Evolutionary conservation across 2,329 filamentous ascomycete species (phyloP).

Genomic region (Trichoderma sp.): DNA sequence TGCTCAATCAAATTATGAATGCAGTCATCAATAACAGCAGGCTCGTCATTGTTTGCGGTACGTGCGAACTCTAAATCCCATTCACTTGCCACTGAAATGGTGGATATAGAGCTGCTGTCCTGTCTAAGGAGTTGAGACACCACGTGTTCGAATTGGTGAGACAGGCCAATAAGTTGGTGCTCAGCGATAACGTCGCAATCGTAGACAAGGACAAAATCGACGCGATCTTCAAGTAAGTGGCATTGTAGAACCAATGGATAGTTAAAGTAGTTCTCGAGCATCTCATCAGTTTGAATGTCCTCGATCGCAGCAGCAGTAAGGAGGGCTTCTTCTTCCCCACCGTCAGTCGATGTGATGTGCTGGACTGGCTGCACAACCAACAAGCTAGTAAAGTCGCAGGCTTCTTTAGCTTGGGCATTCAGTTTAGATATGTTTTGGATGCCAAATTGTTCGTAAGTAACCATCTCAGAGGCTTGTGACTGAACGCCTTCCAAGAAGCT

Average conservation of each 20-base stretch:
- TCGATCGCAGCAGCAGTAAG: neutral
- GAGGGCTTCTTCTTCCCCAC: neutral
- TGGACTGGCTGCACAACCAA: conserved; percentile 23
- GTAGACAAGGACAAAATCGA: conserved; percentile 10
- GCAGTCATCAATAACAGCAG: conserved; percentile 8
- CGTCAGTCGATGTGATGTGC: conserved; percentile 9
- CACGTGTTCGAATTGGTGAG: conserved; percentile 13
- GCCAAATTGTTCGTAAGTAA: conserved; percentile 24
- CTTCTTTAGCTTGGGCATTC: conserved; percentile 17
- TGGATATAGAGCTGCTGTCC: neutral
- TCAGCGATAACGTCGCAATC: conserved; percentile 13
- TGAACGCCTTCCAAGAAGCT: conserved; percentile 20
- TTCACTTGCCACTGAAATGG: conserved; percentile 8
- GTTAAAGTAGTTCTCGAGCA: conserved; percentile 18
- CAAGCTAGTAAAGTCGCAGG: conserved; percentile 24
- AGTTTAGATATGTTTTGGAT: conserved; percentile 25
- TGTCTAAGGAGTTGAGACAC: conserved; percentile 3
- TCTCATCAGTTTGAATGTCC: neutral
- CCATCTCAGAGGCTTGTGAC: conserved; percentile 20
- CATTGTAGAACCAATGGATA: conserved; percentile 15
- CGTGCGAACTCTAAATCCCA: conserved; percentile 12
- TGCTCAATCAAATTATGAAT: conserved; percentile 8
- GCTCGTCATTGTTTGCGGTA: neutral
- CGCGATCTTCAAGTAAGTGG: neutral
- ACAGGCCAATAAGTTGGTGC: neutral